Evolutionary conservation across 129 eudicot genomes (phyloP), one percentile per base, ranked within the genome.

Genomic region (Chrysanthemum seticuspe): DNA sequence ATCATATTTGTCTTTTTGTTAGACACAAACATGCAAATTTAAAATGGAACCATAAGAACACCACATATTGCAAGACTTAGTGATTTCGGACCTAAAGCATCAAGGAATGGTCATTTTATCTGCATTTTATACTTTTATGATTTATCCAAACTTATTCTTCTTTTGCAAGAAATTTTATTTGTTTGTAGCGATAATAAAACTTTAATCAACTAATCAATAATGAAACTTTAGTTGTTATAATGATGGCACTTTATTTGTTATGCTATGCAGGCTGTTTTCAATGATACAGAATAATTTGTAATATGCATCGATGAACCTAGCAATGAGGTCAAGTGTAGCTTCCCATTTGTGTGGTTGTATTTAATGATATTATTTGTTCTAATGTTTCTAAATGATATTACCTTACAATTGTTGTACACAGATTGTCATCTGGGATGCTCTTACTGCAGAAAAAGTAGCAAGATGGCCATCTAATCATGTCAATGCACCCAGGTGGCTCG

Each of bases 401-500:
- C 23, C 56, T 73, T 19, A 45, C 18, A 40, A 29, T 47, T 27
- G 27, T 66, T 65, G 65, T 62, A 10, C 56, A 61, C 84, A 88
- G 96, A 85, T 89, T 66, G 94, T 92, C 50, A 80, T 87, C n/a
- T 92, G 97, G 97, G 97, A 92, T 59, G 84, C 96, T 44, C 71
- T 92, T 25, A 92, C 89, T 27, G 81, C 96, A 13, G 96, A 85
- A 73, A 85, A 85, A 83, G 96, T 89, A 72, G 89, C 91, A 23
- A 80, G 87, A 65, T 89, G 90, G 88, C 87, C 91, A 2, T 85
- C 97, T 40, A 89, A 85, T 85, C 97, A 91, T 67, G 73, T 64
- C 47, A 90, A 96, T 64, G 68, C 89, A 34, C 97, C 97, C 31
- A 86, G 85, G 67, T 92, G 97, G 96, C 80, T 92, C 12, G 96